Evolutionary conservation across 768 basidiomycete species (phyloP).

Genomic region (Panellus pusillus): DNA sequence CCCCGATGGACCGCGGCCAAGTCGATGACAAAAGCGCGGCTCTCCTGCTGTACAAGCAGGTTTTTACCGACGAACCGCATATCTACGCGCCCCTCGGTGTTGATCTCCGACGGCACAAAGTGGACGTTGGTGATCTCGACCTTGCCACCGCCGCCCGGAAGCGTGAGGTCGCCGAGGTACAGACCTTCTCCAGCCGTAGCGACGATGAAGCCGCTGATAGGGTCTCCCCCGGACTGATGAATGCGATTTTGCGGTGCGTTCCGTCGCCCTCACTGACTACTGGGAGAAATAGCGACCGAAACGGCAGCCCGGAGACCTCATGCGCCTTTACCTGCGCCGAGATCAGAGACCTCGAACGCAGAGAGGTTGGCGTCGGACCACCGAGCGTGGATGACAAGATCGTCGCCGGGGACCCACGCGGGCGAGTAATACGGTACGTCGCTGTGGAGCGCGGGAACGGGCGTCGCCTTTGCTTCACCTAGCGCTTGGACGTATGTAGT

Average conservation of each 20-base stretch:
- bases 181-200: constrained; percentile 65
- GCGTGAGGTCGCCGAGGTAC: constrained; percentile 59
- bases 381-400: constrained; percentile 61
- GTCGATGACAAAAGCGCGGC: constrained; percentile 50
- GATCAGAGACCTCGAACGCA: constrained; percentile 62
- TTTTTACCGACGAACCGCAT: constrained; percentile 58
- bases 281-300: constrained; percentile 69
- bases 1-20: constrained; percentile 41
- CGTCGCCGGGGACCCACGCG: constrained; percentile 54
- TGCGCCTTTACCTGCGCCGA: constrained; percentile 42
- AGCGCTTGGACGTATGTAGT: constrained; percentile 51
- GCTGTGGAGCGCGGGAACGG: constrained; percentile 50
- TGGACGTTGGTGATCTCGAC: constrained; percentile 48
- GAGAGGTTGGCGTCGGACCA: constrained; percentile 70
- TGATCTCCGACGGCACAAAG: constrained; percentile 53
- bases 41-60: constrained; percentile 60
- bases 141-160: constrained; percentile 37
- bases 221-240: constrained; percentile 60
- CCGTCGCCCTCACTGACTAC: constrained; percentile 49
- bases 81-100: constrained; percentile 42
- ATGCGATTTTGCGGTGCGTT: constrained; percentile 50
- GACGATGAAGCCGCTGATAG: constrained; percentile 60
- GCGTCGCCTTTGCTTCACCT: constrained; percentile 30
- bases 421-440: constrained; percentile 65
- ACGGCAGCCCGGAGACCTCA: constrained; percentile 56